phyloP scores from a whole-genome alignment of 2,329 filamentous ascomycete species.

The Botrytis tulipae region DNA sequence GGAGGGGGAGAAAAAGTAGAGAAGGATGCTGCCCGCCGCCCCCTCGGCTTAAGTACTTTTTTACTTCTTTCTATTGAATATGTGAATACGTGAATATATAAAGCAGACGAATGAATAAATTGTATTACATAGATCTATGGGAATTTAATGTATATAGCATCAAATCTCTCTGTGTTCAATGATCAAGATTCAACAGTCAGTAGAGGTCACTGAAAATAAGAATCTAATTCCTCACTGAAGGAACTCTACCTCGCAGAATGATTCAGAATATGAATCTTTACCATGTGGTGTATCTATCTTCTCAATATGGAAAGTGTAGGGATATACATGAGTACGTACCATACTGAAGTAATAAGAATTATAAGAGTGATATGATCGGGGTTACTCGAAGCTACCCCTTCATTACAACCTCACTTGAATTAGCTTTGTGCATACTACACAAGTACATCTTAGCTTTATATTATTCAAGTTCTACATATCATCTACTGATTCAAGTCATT shows the following conservation, averaged over 20 bases:
- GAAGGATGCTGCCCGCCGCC: conserved; percentile 5
- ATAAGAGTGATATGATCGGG: neutral
- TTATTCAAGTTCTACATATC: neutral
- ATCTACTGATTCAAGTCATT: neutral
- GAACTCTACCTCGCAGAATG: neutral
- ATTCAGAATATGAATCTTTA: neutral
- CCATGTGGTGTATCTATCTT: neutral
- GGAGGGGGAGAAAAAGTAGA: neutral
- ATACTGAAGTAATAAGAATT: neutral
- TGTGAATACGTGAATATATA: neutral
- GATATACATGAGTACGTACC: neutral
- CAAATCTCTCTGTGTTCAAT: neutral
- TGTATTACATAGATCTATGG: neutral
- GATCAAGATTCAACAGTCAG: neutral
- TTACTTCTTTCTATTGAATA: neutral
- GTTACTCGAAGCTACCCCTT: neutral
- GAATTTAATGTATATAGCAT: neutral
- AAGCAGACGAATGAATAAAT: neutral
- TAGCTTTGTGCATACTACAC: neutral
- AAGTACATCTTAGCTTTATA: neutral
- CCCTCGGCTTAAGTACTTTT: neutral
- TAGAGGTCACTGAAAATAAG: neutral
- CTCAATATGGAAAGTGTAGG: neutral
- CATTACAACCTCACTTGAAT: neutral
- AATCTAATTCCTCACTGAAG: neutral